Percentiles rank a stretch among this genome's conserved stretches.
These are phyloP conservation scores for Sesbania bispinosa DNA, from an alignment of 306 rosid genomes.

Conservation along the genomic window DNA sequence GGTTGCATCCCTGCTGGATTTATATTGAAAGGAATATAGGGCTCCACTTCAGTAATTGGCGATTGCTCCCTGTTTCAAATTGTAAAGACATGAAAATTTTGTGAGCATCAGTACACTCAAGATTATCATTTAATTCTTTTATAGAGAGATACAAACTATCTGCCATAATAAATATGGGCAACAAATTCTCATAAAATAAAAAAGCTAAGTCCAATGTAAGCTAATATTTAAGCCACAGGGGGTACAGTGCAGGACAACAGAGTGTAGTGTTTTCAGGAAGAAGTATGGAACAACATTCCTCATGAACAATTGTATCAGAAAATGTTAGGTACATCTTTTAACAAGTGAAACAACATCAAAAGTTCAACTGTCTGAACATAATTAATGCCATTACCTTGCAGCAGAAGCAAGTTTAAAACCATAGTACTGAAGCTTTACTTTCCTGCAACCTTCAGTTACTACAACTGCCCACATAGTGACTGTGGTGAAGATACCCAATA, in stretches of 20 bases:
- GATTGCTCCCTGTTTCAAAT: constrained; percentile 80
- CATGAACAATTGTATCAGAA: constrained; percentile 12
- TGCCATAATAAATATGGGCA: not conserved
- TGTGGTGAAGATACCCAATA: constrained; percentile 76
- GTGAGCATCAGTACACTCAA: constrained; percentile 17
- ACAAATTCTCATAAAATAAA: constrained; percentile 2
- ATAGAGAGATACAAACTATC: constrained; percentile 21
- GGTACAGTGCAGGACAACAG: not conserved
- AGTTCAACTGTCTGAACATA: constrained; percentile 1
- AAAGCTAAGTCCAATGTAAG: constrained; percentile 7
- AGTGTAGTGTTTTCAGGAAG: constrained; percentile 6
- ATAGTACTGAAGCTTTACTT: constrained; percentile 91
- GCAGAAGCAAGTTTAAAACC: constrained; percentile 98
- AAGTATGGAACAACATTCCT: constrained; percentile 2
- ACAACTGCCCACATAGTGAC: constrained; percentile 99
- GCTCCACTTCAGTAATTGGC: constrained; percentile 95
- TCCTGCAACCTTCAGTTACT: constrained; percentile 96
- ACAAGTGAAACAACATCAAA: constrained; percentile 13
- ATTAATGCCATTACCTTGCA: constrained; percentile 63
- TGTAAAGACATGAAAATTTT: constrained; percentile 28
- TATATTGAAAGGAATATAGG: constrained; percentile 92
- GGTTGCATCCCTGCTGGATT: constrained; percentile 99
- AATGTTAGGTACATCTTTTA: not conserved
- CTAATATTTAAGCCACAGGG: constrained; percentile 11
- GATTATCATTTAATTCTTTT: constrained; percentile 19